A percentile compares a stretch with the other conserved stretches of the same genome.
These are phyloP conservation scores for Colletotrichum viniferum DNA, from an alignment of 2,329 filamentous ascomycete genomes.

Conservation along the genomic window DNA sequence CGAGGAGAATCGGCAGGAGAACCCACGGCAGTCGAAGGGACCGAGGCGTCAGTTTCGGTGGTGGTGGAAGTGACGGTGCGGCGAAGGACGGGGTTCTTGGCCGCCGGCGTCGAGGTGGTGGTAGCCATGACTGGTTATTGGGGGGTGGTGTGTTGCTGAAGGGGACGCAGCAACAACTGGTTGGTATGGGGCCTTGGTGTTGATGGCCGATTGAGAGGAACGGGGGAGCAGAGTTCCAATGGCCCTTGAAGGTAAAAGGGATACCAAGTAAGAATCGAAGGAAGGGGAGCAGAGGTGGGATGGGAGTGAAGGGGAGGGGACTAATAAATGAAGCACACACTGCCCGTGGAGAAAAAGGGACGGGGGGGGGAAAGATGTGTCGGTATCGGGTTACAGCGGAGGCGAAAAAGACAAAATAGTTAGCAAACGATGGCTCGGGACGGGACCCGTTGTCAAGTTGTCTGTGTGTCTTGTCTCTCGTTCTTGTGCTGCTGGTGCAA, in stretches of 20 bases:
- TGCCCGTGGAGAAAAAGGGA: not conserved
- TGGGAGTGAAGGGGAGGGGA: not conserved
- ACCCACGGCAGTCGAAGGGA: conserved; percentile 59
- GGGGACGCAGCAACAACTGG: not conserved
- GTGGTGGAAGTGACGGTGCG: conserved; percentile 49
- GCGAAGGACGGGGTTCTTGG: conserved; percentile 49
- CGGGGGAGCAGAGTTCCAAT: conserved; percentile 12
- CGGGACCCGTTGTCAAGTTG: conserved; percentile 15
- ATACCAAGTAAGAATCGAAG: not conserved
- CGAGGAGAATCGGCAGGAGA: conserved; percentile 66
- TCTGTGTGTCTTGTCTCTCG: not conserved
- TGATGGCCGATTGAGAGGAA: conserved; percentile 2
- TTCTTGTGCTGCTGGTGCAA: not conserved
- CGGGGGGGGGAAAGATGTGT: not conserved
- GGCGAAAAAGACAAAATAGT: conserved; percentile 7
- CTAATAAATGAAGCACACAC: conserved; percentile 16
- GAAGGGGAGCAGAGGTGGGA: not conserved
- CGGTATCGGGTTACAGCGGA: conserved; percentile 10
- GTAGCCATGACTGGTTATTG: conserved; percentile 46
- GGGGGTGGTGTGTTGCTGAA: not conserved
- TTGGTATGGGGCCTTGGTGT: not conserved
- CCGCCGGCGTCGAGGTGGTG: conserved; percentile 45
- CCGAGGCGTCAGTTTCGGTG: conserved; percentile 47
- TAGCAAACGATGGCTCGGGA: conserved; percentile 10
- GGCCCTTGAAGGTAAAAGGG: conserved; percentile 6